Evolutionary conservation across 768 basidiomycete genomes (phyloP).

Genomic region (Leucosporidium yakuticum): DNA sequence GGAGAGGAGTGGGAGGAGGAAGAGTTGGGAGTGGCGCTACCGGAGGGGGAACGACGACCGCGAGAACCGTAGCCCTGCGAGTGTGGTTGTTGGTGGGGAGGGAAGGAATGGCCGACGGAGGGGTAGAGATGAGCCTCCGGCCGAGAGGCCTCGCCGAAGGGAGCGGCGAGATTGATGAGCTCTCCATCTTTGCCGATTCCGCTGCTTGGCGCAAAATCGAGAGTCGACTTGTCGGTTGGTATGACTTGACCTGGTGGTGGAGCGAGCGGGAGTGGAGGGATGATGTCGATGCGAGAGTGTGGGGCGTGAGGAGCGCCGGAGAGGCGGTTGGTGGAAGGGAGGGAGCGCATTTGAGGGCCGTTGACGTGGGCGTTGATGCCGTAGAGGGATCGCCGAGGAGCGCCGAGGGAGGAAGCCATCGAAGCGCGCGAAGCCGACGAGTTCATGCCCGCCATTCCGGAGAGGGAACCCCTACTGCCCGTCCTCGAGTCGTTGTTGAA

Average conservation of each 20-base stretch:
- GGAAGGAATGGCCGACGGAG: not conserved
- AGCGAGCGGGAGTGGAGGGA: conserved; percentile 63
- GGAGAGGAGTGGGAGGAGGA: too few relatives aligned
- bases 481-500: not conserved
- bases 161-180: not conserved
- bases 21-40: too few relatives aligned
- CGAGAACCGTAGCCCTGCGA: too few relatives aligned
- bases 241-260: conserved; percentile 42
- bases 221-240: conserved; percentile 29
- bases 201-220: conserved; percentile 30
- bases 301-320: conserved; percentile 60
- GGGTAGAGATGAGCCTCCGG: conserved; percentile 4
- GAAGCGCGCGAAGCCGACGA: not conserved
- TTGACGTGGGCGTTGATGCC: too few relatives aligned
- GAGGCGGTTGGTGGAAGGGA: conserved; percentile 39
- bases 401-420: not conserved
- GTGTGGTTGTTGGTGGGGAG: too few relatives aligned
- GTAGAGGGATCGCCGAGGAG: too few relatives aligned
- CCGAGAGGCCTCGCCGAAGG: not conserved
- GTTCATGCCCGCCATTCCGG: not conserved
- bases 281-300: conserved; percentile 58
- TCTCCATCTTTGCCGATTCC: conserved; percentile 23
- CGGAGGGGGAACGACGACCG: too few relatives aligned
- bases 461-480: not conserved
- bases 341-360: not conserved